phyloP scores from a whole-genome alignment of 495 filamentous ascomycete genomes.

The Penicillium turbatum region DNA sequence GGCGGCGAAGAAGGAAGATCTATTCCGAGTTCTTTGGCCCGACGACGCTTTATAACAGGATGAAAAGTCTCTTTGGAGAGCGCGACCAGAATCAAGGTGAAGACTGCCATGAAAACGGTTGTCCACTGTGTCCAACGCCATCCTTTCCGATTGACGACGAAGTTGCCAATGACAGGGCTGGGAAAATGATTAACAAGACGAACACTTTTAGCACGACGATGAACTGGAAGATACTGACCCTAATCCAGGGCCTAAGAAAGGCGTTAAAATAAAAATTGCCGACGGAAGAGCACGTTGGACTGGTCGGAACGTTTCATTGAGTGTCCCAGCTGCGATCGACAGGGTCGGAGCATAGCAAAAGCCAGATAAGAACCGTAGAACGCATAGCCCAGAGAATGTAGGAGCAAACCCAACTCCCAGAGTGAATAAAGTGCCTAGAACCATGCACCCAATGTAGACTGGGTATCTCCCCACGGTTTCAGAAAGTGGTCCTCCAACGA shows the following conservation, averaged over 20 bases:
- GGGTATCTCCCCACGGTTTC: slow-evolving; percentile 55
- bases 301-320: slow-evolving; percentile 41
- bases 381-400: slow-evolving; percentile 50
- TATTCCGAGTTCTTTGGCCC: slow-evolving; percentile 42
- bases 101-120: slow-evolving; percentile 43
- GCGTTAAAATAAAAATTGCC: slow-evolving; percentile 37
- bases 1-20: slow-evolving; percentile 33
- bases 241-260: slow-evolving; percentile 32
- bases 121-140: slow-evolving; percentile 64
- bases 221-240: slow-evolving; percentile 30
- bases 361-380: slow-evolving; percentile 61
- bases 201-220: neutral
- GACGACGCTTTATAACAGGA: slow-evolving; percentile 51
- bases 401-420: slow-evolving; percentile 57
- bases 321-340: slow-evolving; percentile 42
- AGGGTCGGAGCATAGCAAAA: slow-evolving; percentile 38
- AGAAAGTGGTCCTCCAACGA: slow-evolving; percentile 56
- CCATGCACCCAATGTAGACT: slow-evolving; percentile 50
- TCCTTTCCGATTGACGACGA: slow-evolving; percentile 49
- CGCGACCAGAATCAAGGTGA: slow-evolving; percentile 26
- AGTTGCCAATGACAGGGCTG: slow-evolving; percentile 62
- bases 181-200: slow-evolving; percentile 34
- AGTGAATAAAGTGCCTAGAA: slow-evolving; percentile 56
- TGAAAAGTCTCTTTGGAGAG: slow-evolving; percentile 58
- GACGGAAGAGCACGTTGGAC: slow-evolving; percentile 31